Percentiles rank a stretch among this genome's conserved stretches.
Evolutionary conservation across 2,329 filamentous ascomycete genomes (phyloP).

Genomic region (Tolypocladium tundrense): DNA sequence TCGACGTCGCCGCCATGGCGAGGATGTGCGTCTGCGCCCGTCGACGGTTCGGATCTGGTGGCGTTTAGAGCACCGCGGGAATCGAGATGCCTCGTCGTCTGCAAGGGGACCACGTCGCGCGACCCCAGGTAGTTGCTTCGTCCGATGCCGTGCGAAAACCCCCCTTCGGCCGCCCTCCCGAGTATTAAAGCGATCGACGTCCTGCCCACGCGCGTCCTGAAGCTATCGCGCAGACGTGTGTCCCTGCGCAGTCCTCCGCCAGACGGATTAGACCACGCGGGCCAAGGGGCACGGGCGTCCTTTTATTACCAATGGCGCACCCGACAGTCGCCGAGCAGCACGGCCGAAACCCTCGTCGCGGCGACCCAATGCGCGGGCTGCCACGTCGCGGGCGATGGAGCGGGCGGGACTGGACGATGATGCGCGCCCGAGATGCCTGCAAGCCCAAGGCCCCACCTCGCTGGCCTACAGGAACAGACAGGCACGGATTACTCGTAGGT

Average conservation of each 20-base stretch:
- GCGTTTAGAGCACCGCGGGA: background rate
- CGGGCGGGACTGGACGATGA: background rate
- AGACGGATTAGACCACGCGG: background rate
- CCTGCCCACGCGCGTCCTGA: background rate
- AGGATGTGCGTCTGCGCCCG: background rate
- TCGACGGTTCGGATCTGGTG: background rate
- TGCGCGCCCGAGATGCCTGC: background rate
- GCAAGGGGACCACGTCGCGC: background rate
- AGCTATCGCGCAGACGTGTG: background rate
- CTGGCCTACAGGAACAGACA: background rate
- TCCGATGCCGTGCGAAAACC: background rate
- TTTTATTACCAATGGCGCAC: background rate
- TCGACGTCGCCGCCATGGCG: constrained; percentile 2
- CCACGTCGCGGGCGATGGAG: background rate
- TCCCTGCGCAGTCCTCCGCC: background rate
- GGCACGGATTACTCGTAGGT: background rate
- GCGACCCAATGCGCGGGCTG: background rate
- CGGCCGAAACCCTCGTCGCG: background rate
- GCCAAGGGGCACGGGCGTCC: background rate
- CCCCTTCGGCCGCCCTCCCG: background rate
- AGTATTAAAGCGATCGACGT: background rate
- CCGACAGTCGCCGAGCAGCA: background rate
- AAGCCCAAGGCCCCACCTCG: background rate
- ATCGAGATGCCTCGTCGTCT: too few relatives aligned
- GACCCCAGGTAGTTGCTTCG: background rate